Percentiles rank a stretch among this genome's conserved stretches.
phyloP scores from a whole-genome alignment of 768 basidiomycete species.

The Termitomyces sp. region DNA sequence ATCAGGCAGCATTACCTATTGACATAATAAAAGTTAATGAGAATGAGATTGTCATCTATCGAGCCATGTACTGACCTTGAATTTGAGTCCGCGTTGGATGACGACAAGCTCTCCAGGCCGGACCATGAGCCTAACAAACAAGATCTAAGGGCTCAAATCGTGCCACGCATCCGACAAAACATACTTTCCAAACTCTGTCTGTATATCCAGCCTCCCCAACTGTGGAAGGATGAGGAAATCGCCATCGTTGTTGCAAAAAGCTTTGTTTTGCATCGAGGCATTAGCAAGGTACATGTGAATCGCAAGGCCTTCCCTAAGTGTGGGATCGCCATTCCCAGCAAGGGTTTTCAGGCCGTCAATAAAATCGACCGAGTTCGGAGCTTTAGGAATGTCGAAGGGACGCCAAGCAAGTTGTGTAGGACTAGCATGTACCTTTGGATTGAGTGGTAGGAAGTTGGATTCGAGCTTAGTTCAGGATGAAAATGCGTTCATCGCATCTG shows the following conservation, averaged over 20 bases:
- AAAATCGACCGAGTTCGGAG: conserved; percentile 41
- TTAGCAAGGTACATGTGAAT: conserved; percentile 60
- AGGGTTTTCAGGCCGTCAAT: conserved; percentile 58
- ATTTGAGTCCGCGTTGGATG: conserved; percentile 62
- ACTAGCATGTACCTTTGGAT: conserved; percentile 55
- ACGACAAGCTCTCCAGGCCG: conserved; percentile 61
- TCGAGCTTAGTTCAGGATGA: conserved; percentile 38
- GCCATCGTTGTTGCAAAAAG: conserved; percentile 60
- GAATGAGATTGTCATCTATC: not conserved
- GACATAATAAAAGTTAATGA: not conserved
- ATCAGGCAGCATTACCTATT: conserved; percentile 47
- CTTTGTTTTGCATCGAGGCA: conserved; percentile 53
- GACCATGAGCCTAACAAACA: conserved; percentile 45
- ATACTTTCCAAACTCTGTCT: conserved; percentile 65
- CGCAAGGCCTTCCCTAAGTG: conserved; percentile 56
- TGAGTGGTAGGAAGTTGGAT: conserved; percentile 53
- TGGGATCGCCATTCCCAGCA: conserved; percentile 59
- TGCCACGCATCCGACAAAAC: conserved; percentile 12
- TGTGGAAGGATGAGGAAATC: conserved; percentile 66
- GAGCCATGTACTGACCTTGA: conserved; percentile 38
- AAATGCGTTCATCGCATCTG: not conserved
- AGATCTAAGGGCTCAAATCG: not conserved
- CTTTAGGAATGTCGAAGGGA: conserved; percentile 50
- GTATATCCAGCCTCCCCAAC: conserved; percentile 60
- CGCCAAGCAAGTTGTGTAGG: conserved; percentile 66